phyloP scores from a whole-genome alignment of 1,284 basidiomycete genomes.

The Ceratobasidium papillatum region DNA sequence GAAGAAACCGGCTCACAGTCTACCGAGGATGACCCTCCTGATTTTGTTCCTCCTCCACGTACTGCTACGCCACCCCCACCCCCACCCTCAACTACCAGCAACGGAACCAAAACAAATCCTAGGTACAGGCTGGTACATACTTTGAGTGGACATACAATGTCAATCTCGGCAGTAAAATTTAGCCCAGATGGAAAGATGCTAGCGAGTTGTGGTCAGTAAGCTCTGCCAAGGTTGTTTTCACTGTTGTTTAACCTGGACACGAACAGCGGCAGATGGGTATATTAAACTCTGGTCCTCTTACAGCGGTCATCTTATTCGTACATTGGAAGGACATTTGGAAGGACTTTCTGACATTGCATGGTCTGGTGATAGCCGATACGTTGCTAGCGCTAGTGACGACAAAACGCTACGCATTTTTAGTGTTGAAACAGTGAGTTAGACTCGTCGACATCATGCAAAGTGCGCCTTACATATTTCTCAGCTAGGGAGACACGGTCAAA shows the following conservation, averaged over 20 bases:
- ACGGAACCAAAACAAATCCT: conserved; percentile 52
- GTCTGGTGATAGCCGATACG: conserved; percentile 79
- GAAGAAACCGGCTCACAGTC: conserved; percentile 81
- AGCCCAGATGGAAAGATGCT: conserved; percentile 77
- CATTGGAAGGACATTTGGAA: conserved; percentile 74
- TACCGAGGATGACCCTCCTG: conserved; percentile 80
- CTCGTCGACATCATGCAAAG: background rate
- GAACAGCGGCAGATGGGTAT: conserved; percentile 78
- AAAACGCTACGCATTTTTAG: conserved; percentile 85
- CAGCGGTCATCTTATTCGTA: conserved; percentile 74
- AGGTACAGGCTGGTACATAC: conserved; percentile 71
- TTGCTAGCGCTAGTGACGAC: conserved; percentile 93
- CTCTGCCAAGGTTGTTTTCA: background rate
- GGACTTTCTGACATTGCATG: conserved; percentile 91
- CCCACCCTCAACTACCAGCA: conserved; percentile 49
- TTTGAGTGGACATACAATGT: conserved; percentile 75
- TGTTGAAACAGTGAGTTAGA: conserved; percentile 65
- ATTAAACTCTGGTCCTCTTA: conserved; percentile 80
- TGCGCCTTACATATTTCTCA: conserved; percentile 2
- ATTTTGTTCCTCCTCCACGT: conserved; percentile 58
- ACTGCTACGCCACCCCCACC: conserved; percentile 47
- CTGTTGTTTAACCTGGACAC: background rate
- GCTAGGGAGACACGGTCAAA: conserved; percentile 64
- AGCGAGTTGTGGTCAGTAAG: conserved; percentile 74
- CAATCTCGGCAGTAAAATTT: conserved; percentile 80